These are phyloP conservation scores for Hymenoscyphus infarciens DNA, from an alignment of 2,329 filamentous ascomycete species.

Conservation along the genomic window DNA sequence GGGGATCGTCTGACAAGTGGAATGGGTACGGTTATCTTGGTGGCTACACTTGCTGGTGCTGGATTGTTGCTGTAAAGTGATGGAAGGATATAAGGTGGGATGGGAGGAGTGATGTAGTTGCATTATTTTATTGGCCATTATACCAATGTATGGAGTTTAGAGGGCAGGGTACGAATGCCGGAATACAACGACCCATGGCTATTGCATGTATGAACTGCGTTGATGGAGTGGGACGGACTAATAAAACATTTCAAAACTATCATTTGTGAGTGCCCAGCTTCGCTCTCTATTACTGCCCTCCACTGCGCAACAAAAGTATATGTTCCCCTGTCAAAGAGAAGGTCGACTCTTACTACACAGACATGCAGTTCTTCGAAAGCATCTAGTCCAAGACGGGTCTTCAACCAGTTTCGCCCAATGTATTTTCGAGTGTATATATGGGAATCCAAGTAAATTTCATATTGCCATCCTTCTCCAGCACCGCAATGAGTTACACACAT, in stretches of 20 bases:
- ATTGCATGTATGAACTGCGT: constrained; percentile 1
- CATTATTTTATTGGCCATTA: not conserved
- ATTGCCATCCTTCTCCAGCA: not conserved
- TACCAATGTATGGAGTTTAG: constrained; percentile 3
- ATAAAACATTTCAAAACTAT: not conserved
- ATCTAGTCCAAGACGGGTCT: too few species aligned
- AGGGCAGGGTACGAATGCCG: not conserved
- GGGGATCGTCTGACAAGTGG: not conserved
- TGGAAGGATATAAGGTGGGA: not conserved
- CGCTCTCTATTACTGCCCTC: not conserved
- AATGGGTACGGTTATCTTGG: not conserved
- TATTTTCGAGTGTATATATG: not conserved
- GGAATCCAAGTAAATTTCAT: not conserved
- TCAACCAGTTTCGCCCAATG: not conserved
- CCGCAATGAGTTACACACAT: not conserved
- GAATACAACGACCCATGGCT: not conserved
- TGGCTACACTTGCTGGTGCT: constrained; percentile 7
- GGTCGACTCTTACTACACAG: too few species aligned
- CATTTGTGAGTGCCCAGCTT: not conserved
- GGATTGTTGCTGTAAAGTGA: constrained; percentile 3
- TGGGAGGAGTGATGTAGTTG: constrained; percentile 1
- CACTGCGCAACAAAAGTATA: not conserved
- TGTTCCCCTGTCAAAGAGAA: not conserved
- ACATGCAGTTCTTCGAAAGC: too few species aligned
- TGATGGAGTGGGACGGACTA: not conserved